phyloP scores from a whole-genome alignment of 768 basidiomycete species.

The Termitomyces sp. region DNA sequence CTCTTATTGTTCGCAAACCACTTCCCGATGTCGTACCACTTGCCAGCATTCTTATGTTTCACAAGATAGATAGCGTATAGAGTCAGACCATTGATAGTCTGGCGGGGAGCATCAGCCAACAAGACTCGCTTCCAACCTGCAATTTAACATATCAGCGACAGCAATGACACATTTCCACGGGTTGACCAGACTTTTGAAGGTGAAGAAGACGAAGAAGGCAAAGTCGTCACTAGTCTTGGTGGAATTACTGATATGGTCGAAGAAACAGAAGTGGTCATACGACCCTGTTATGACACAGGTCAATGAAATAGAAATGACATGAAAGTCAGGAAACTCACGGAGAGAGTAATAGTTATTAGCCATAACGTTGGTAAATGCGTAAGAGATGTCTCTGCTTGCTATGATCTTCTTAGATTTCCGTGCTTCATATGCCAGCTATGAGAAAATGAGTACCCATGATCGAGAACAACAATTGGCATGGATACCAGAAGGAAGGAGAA shows the following conservation, averaged over 20 bases:
- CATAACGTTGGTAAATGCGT: slow-evolving; percentile 97
- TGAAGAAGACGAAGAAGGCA: slow-evolving; percentile 99
- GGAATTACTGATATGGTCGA: slow-evolving; percentile 92
- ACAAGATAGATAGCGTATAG: slow-evolving; percentile 78
- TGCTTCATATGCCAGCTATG: slow-evolving; percentile 83
- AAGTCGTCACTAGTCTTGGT: slow-evolving; percentile 96
- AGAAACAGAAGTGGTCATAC: slow-evolving; percentile 98
- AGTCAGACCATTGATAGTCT: slow-evolving; percentile 96
- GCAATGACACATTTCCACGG: not conserved
- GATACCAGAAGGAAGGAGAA: slow-evolving; percentile 93
- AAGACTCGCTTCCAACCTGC: slow-evolving; percentile 84
- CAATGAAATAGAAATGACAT: not conserved
- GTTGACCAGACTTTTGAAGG: slow-evolving; percentile 81
- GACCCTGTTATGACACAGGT: slow-evolving; percentile 48
- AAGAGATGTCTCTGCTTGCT: slow-evolving; percentile 92
- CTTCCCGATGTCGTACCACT: slow-evolving; percentile 66
- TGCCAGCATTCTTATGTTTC: slow-evolving; percentile 31
- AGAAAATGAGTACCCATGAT: slow-evolving; percentile 2
- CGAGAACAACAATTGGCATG: slow-evolving; percentile 5
- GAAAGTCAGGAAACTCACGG: slow-evolving; percentile 44
- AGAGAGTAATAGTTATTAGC: slow-evolving; percentile 96
- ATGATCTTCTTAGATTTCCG: slow-evolving; percentile 93
- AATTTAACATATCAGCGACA: not conserved
- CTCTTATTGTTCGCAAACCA: slow-evolving; percentile 71
- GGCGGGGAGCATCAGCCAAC: slow-evolving; percentile 93